Conservation (phyloP, 352 stramenopile species). For the Globisporangium takayamanum region DNA sequence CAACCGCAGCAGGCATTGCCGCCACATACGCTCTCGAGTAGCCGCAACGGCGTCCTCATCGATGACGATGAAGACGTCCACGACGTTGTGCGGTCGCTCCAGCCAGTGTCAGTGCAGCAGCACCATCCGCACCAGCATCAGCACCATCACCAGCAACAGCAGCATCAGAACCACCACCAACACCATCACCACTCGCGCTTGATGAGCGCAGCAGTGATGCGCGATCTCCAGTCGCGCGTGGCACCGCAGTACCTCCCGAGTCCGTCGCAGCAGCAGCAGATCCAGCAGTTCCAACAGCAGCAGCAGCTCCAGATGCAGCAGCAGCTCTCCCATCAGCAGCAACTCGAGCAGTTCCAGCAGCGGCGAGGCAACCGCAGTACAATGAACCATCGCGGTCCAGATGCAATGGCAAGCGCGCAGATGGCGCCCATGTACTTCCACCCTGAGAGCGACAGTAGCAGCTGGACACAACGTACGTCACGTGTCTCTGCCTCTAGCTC, state of each 20-base stretch:
- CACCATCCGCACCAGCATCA: background rate
- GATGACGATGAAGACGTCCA: constrained; percentile 6
- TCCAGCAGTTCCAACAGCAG: constrained; percentile 16
- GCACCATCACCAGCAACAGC: background rate
- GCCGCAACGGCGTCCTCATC: background rate
- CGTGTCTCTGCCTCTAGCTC: background rate
- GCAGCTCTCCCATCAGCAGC: constrained; percentile 5
- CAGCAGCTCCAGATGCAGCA: constrained; percentile 30
- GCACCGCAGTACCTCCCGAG: constrained; percentile 13
- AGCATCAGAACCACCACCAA: background rate
- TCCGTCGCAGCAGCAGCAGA: constrained; percentile 12
- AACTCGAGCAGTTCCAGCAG: background rate
- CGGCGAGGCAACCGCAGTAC: background rate
- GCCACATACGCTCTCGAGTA: background rate
- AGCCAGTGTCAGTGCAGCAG: constrained; percentile 3
- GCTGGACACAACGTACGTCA: background rate
- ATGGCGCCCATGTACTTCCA: background rate
- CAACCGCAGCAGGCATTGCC: background rate
- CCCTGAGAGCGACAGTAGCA: constrained; percentile 6
- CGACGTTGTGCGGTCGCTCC: constrained; percentile 12
- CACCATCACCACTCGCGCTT: background rate
- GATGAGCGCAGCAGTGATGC: constrained; percentile 3
- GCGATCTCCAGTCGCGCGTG: constrained; percentile 9
- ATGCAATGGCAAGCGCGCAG: background rate
- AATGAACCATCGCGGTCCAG: background rate